Conservation (phyloP, 179 eudicot species). For the Silene vulgaris region DNA sequence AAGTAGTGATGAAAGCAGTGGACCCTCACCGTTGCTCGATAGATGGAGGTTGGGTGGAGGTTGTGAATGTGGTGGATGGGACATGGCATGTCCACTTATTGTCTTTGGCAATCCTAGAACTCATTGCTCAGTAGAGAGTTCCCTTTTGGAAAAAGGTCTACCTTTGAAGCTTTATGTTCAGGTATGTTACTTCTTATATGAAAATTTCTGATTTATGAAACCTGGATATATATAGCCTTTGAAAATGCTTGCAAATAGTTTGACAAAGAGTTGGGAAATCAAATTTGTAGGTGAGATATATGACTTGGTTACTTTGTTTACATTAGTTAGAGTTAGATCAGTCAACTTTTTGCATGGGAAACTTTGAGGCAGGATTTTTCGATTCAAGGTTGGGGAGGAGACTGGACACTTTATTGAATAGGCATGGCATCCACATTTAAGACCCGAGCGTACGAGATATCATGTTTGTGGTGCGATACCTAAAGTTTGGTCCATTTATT, state of each 20-base stretch:
- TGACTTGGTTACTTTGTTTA: neutral
- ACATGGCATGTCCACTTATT: conserved; percentile 77
- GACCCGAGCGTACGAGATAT: neutral
- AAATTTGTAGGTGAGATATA: neutral
- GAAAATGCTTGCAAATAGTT: neutral
- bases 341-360: neutral
- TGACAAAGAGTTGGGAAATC: neutral
- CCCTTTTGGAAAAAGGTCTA: conserved; percentile 32
- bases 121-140: conserved; percentile 31
- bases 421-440: neutral
- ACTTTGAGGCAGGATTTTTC: neutral
- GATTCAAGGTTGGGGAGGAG: too few species aligned
- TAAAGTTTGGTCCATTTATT: neutral
- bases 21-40: conserved; percentile 76
- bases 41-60: conserved; percentile 82
- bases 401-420: too few species aligned
- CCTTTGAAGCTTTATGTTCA: conserved; percentile 57
- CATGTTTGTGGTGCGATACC: neutral
- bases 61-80: conserved; percentile 99
- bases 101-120: conserved; percentile 46
- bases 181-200: conserved; percentile 39
- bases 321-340: neutral
- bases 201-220: neutral
- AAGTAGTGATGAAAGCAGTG: conserved; percentile 38
- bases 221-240: neutral